Base-by-base conservation (phyloP, 129 eudicot genomes). In the Logfia minima region DNA sequence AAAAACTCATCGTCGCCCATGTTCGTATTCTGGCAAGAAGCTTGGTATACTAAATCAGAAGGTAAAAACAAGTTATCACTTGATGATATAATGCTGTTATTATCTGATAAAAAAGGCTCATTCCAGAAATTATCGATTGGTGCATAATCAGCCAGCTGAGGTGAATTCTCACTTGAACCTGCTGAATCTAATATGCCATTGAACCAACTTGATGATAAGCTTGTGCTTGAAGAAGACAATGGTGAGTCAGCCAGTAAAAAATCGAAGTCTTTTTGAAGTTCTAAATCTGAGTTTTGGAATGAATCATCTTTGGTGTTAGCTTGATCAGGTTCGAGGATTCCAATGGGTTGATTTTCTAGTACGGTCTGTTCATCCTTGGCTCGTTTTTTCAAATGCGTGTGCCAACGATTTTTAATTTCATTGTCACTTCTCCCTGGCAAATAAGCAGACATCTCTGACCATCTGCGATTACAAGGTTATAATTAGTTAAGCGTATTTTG, bases 341-440 rank as follows among this genome's bases (percentile, higher is more conserved):
- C 69, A 43, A 56, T 10, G 24, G 74, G 75, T 31, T 75, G 71
- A 28, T 68, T 48, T 75, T 81, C 48, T 43, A 75, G 32, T 56
- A 31, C 58, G 9, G 52, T 52, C 10, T 39, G 53, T 14, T 65
- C 70, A 34, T 76, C 19, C 35, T 82, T 64, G 0, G 68, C 52
- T 51, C 82, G 78, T 76, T 82, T 82, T 65, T 82, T 82, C 61
- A 82, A 82, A 76, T 76, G 81, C 4, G 85, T 82, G 56, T 82
- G 81, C 85, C 85, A 82, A 52, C 81, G 81, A 65, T 82, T 82
- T 70, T 82, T 76, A 45, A 82, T 76, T 70, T 82, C 85, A 18
- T 82, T 82, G 74, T 82, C 85, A 62, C 85, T 82, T 76, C 85
- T 82, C 31, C 81, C 82, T n/a, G 82, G 85, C 64, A 76, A 63